These are phyloP conservation scores for Microcyclospora tardicrescens DNA, from an alignment of 2,329 filamentous ascomycete species.

Conservation along the genomic window DNA sequence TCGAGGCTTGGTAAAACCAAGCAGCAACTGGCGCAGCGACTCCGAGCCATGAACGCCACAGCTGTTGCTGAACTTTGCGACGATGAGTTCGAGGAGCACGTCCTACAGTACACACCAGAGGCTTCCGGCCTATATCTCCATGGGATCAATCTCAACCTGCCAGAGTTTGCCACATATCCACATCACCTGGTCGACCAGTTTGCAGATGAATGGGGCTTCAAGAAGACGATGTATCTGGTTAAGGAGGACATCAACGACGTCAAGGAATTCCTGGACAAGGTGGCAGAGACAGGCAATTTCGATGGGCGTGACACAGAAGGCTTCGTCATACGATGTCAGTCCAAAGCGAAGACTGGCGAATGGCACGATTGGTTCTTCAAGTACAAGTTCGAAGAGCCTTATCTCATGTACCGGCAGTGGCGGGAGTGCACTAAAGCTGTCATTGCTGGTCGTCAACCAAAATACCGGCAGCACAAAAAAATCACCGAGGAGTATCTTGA, in stretches of 20 bases:
- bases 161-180: constrained; percentile 78
- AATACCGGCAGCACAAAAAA: constrained; percentile 70
- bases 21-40: constrained; percentile 60
- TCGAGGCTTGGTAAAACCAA: constrained; percentile 63
- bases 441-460: constrained; percentile 61
- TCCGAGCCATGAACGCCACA: constrained; percentile 75
- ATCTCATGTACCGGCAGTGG: constrained; percentile 98
- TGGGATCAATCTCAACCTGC: constrained; percentile 91
- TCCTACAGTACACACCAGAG: constrained; percentile 73
- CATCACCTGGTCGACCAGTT: constrained; percentile 75
- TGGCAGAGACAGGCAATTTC: constrained; percentile 80
- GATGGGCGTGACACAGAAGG: constrained; percentile 89
- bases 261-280: constrained; percentile 66
- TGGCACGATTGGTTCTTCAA: constrained; percentile 99
- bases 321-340: constrained; percentile 84
- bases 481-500: constrained; percentile 86
- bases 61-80: constrained; percentile 94
- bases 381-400: constrained; percentile 98
- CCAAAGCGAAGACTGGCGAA: constrained; percentile 34
- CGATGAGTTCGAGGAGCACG: constrained; percentile 92
- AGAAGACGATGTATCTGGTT: constrained; percentile 67
- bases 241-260: constrained; percentile 64
- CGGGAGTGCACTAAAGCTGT: constrained; percentile 88
- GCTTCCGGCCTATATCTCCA: constrained; percentile 86
- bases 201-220: constrained; percentile 86